Evolutionary conservation across 768 basidiomycete species (phyloP), one percentile per base, ranked within the genome.

Genomic region (Cystobasidium ongulense): DNA sequence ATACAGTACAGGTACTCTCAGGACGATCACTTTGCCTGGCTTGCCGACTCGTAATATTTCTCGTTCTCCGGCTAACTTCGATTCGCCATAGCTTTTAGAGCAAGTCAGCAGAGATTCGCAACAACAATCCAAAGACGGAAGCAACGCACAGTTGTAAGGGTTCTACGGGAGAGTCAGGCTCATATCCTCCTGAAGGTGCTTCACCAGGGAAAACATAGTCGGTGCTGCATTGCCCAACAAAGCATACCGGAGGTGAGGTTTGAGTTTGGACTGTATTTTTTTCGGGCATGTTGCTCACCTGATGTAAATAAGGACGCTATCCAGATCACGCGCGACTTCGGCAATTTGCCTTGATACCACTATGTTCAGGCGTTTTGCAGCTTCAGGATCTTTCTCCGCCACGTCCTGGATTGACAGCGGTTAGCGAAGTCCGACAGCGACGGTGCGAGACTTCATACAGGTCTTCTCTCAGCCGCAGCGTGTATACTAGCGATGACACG

Each of bases 191-290:
- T 0, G 39, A 2, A 1, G 95, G 91, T 0, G 88, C 87, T n/a
- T 86, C 88, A 0, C 95, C 95, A 76, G 94, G 91, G 79, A 98
- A 98, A 18, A 99, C 92, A 82, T 97, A 97, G 81, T 99, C 43
- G 18, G 93, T 89, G 76, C 33, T 43, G 39, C 41, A 5, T 73
- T 25, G 25, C 31, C 33, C 43, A 52, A 43, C 41, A 59, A 75
- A 57, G 25, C 11, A 25, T 7, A 11, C 11, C 53, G 29, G 53
- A 7, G 23, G 7, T 8, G 7, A 8, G 8, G 23, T 57, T 57
- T 23, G 23, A 57, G 53, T 8, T 21, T 8, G 50, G 23, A 13
- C 52, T n/a, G n/a, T n/a, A n/a, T n/a, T 17, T 27, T 7, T 53
- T 57, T 17, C n/a, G 46, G 18, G 41, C 74, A 82, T 57, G 75